These are phyloP conservation scores for Casuarina equisetifolia DNA, from an alignment of 306 rosid genomes.

Conservation along the genomic window DNA sequence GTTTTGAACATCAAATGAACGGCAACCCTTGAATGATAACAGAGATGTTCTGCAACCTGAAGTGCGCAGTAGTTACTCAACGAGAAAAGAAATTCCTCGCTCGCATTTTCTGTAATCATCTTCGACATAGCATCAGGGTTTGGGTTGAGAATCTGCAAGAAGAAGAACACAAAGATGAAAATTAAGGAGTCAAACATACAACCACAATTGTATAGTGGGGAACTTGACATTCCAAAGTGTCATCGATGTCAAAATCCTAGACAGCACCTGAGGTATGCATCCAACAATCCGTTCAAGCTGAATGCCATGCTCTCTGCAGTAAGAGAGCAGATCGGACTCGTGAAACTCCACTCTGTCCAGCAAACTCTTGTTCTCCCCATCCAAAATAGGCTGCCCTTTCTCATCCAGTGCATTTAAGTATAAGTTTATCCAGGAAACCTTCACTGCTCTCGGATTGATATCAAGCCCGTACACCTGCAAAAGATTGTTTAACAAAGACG, in stretches of 20 bases:
- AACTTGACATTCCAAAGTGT: slow-evolving; percentile 16
- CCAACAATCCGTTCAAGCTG: slow-evolving; percentile 93
- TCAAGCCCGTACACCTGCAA: slow-evolving; percentile 93
- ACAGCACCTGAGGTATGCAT: slow-evolving; percentile 96
- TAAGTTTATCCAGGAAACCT: slow-evolving; percentile 86
- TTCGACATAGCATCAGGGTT: slow-evolving; percentile 99
- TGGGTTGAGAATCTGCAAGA: slow-evolving; percentile 93
- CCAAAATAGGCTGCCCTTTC: slow-evolving; percentile 71
- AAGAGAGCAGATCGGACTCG: slow-evolving; percentile 88
- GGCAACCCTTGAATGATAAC: background rate
- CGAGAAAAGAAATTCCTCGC: slow-evolving; percentile 87
- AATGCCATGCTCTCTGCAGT: slow-evolving; percentile 72
- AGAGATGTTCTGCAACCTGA: slow-evolving; percentile 61
- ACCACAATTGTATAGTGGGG: background rate
- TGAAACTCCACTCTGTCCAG: slow-evolving; percentile 93
- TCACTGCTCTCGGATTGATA: slow-evolving; percentile 90
- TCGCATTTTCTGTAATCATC: slow-evolving; percentile 97
- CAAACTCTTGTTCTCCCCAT: slow-evolving; percentile 72
- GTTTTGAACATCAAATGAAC: background rate
- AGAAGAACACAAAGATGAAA: slow-evolving; percentile 25
- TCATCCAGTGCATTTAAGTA: slow-evolving; percentile 89
- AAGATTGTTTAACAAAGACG: background rate
- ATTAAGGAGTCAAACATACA: background rate
- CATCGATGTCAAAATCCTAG: background rate
- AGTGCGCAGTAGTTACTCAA: slow-evolving; percentile 98